phyloP scores from a whole-genome alignment of 441 rosid genomes.

The Cnidoscolus chayamansa region DNA sequence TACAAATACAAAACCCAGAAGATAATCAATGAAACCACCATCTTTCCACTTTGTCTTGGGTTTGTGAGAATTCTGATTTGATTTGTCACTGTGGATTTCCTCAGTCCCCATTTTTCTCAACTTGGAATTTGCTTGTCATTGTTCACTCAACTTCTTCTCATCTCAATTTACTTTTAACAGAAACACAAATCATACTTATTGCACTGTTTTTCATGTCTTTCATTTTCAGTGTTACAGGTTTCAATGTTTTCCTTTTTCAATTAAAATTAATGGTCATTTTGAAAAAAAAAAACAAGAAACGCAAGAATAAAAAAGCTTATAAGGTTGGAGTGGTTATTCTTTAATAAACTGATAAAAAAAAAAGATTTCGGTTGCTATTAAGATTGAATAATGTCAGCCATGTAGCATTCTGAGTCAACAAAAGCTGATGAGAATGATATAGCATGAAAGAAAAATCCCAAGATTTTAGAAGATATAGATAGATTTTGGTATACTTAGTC shows the following conservation, averaged over 20 bases:
- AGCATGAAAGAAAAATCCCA: neutral
- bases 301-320: neutral
- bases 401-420: neutral
- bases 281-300: neutral
- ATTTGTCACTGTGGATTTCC: slow-evolving; percentile 21
- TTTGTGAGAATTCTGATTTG: slow-evolving; percentile 30
- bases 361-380: neutral
- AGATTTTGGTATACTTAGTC: neutral
- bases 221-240: no score
- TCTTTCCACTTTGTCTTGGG: slow-evolving; percentile 19
- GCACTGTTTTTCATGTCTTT: neutral
- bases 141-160: neutral
- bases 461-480: neutral
- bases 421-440: neutral
- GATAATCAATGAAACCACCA: neutral
- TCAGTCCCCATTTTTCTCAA: neutral
- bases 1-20: neutral
- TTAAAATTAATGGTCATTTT: neutral
- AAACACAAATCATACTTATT: neutral
- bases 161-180: neutral
- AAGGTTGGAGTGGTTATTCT: neutral
- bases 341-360: no score
- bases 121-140: neutral
- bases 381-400: neutral
- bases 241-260: no score